These are phyloP conservation scores for Linnemannia schmuckeri DNA, from an alignment of 192 early-diverging fungal species.

Conservation along the genomic window DNA sequence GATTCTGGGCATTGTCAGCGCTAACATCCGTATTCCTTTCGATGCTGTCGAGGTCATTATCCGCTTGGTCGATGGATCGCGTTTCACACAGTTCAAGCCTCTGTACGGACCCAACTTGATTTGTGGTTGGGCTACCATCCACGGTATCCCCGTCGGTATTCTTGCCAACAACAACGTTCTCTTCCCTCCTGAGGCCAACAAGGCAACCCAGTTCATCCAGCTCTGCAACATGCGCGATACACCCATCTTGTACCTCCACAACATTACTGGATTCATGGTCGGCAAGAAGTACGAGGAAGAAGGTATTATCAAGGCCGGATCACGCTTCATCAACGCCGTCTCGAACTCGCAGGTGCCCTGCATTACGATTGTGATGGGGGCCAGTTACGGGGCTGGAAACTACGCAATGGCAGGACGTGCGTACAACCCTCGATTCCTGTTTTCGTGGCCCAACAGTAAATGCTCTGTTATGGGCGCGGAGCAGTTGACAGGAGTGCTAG, in stretches of 20 bases:
- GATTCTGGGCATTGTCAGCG: conserved; percentile 72
- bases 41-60: conserved; percentile 76
- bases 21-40: conserved; percentile 75
- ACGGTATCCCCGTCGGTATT: conserved; percentile 76
- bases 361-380: conserved; percentile 75
- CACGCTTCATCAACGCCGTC: conserved; percentile 77
- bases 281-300: conserved; percentile 75
- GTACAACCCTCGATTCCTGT: conserved; percentile 75
- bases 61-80: conserved; percentile 75
- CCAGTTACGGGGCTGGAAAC: conserved; percentile 78
- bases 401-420: conserved; percentile 78
- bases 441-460: conserved; percentile 77
- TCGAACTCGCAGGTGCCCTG: conserved; percentile 70
- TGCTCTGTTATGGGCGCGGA: conserved; percentile 81
- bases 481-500: conserved; percentile 76
- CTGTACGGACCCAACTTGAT: conserved; percentile 75
- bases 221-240: conserved; percentile 74
- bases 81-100: conserved; percentile 75
- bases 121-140: conserved; percentile 74
- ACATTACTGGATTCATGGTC: conserved; percentile 83
- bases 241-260: conserved; percentile 73
- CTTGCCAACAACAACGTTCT: conserved; percentile 75
- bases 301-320: conserved; percentile 78
- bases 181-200: conserved; percentile 75
- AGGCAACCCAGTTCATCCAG: conserved; percentile 78